Evolutionary conservation across 1,284 basidiomycete genomes (phyloP).

Genomic region (Boletus semigastroideus): DNA sequence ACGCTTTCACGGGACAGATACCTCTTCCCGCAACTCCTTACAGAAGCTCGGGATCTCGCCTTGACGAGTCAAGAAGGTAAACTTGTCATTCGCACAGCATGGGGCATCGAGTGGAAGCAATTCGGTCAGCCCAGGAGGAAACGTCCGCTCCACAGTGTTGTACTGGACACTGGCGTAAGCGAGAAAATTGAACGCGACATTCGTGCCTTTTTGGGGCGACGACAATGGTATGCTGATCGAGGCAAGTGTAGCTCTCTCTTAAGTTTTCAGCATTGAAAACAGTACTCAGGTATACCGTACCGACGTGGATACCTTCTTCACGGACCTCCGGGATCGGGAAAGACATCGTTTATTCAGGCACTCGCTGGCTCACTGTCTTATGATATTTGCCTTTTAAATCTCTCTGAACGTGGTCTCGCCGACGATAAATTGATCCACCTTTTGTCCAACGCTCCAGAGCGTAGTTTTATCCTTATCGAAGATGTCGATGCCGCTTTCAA

Average conservation of each 20-base stretch:
- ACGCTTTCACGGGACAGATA: conserved; percentile 84
- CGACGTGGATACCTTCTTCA: conserved; percentile 93
- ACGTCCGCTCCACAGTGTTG: conserved; percentile 88
- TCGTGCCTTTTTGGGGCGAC: conserved; percentile 77
- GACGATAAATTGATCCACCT: conserved; percentile 97
- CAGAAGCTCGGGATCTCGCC: conserved; percentile 88
- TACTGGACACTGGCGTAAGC: conserved; percentile 77
- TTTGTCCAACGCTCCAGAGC: conserved; percentile 89
- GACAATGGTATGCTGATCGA: conserved; percentile 96
- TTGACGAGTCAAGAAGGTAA: conserved; percentile 89
- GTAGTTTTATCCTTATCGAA: conserved; percentile 92
- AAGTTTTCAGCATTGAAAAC: conserved; percentile 12
- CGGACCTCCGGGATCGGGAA: conserved; percentile 97
- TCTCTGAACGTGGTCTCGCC: conserved; percentile 93
- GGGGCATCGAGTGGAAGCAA: conserved; percentile 95
- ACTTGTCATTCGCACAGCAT: conserved; percentile 94
- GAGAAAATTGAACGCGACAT: conserved; percentile 83
- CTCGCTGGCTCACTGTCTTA: conserved; percentile 90
- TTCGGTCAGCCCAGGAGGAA: conserved; percentile 93
- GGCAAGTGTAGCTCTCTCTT: conserved; percentile 48
- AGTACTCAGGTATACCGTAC: conserved; percentile 89
- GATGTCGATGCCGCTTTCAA: conserved; percentile 99
- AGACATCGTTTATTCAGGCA: conserved; percentile 98
- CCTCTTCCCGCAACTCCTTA: conserved; percentile 80
- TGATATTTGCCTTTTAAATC: conserved; percentile 95